Percentiles rank a stretch among this genome's conserved stretches.
Evolutionary conservation across 1,284 basidiomycete genomes (phyloP).

Genomic region (Meripilus lineatus): DNA sequence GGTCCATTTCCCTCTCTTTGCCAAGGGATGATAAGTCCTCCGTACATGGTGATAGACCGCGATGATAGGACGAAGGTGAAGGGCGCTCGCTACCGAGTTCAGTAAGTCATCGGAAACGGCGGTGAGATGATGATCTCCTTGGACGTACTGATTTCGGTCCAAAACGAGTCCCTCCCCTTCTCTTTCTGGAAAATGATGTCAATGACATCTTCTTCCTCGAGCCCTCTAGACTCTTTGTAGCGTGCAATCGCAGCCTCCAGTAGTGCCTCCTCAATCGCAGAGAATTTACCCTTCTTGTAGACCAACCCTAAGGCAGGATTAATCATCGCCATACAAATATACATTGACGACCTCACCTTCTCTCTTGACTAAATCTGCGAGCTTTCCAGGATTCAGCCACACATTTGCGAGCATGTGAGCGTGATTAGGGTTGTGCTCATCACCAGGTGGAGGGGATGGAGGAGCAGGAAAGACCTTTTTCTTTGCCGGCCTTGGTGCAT

Average conservation of each 20-base stretch:
- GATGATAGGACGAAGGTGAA: constrained; percentile 71
- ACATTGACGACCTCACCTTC: constrained; percentile 43
- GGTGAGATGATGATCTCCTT: too few relatives aligned
- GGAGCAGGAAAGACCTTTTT: constrained; percentile 18
- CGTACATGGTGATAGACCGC: constrained; percentile 80
- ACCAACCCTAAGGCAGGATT: constrained; percentile 60
- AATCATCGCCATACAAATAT: not conserved
- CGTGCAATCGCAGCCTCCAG: constrained; percentile 52
- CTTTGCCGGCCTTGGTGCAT: not conserved
- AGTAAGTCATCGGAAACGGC: too few relatives aligned
- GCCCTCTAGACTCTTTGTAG: constrained; percentile 27
- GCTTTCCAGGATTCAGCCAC: constrained; percentile 66
- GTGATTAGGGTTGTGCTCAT: constrained; percentile 33
- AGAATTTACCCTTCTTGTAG: constrained; percentile 83
- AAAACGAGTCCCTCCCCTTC: constrained; percentile 60
- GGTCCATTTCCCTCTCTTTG: constrained; percentile 67
- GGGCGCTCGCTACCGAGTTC: constrained; percentile 65
- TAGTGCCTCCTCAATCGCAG: constrained; percentile 65
- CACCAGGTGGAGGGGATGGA: constrained; percentile 24
- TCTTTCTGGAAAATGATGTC: constrained; percentile 66
- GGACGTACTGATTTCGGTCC: constrained; percentile 69
- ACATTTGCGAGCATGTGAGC: constrained; percentile 58
- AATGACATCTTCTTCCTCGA: constrained; percentile 49
- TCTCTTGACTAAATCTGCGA: constrained; percentile 59
- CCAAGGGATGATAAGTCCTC: constrained; percentile 60